These are phyloP conservation scores for Gossypium anomalum DNA, from an alignment of 345 rosid genomes.

Conservation along the genomic window DNA sequence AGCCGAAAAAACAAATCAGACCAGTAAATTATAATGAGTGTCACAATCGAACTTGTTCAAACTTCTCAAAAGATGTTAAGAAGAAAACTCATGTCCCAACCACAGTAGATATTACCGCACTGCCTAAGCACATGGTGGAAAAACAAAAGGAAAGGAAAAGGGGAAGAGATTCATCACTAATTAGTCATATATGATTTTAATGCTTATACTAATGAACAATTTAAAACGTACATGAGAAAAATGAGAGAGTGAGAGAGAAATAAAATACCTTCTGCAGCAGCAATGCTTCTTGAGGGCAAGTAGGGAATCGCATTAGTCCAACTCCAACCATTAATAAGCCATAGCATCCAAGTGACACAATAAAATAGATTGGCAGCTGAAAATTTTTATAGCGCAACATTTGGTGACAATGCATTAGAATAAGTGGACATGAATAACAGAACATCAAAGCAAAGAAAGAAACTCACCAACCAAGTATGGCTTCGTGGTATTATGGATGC, in stretches of 20 bases:
- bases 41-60: neutral
- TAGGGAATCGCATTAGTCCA: conserved; percentile 66
- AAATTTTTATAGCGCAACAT: neutral
- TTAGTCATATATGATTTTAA: neutral
- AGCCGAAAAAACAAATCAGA: neutral
- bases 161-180: neutral
- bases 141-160: neutral
- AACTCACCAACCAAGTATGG: conserved; percentile 50
- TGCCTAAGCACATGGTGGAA: neutral
- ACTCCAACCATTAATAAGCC: conserved; percentile 76
- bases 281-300: conserved; percentile 68
- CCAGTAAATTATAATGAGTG: neutral
- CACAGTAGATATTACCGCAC: neutral
- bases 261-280: conserved; percentile 55
- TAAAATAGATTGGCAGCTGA: conserved; percentile 62
- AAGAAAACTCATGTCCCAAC: neutral
- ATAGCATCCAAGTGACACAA: conserved; percentile 70
- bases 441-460: neutral
- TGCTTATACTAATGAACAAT: neutral
- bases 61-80: neutral
- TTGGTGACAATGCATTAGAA: neutral
- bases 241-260: neutral
- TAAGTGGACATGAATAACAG: neutral
- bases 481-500: conserved; percentile 38
- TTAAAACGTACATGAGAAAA: neutral